Conservation (phyloP, 768 basidiomycete genomes). For the Sporobolomyces phaffii region DNA sequence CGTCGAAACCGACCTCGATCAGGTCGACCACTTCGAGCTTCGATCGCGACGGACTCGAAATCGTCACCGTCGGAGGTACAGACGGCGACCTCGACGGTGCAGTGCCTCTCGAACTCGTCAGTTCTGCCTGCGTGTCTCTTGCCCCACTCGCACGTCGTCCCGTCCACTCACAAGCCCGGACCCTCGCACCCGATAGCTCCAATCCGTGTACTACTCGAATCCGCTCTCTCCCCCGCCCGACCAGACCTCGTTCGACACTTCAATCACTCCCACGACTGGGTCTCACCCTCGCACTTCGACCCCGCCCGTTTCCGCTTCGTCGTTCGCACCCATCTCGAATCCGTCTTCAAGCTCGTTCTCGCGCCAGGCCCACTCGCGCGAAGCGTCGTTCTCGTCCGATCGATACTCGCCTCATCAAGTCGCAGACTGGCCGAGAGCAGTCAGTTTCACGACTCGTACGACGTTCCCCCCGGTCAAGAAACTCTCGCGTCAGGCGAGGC, state of each 20-base stretch:
- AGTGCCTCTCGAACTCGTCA: constrained; percentile 81
- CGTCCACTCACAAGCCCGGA: too few species aligned
- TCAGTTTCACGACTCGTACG: constrained; percentile 78
- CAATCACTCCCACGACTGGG: constrained; percentile 42
- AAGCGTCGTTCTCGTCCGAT: constrained; percentile 80
- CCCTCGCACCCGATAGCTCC: constrained; percentile 28
- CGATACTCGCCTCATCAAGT: constrained; percentile 52
- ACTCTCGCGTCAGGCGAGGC: constrained; percentile 67
- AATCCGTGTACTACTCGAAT: constrained; percentile 31
- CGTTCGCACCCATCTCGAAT: constrained; percentile 34
- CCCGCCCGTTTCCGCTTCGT: constrained; percentile 53
- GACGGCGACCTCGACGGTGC: constrained; percentile 49
- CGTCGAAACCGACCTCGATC: constrained; percentile 9
- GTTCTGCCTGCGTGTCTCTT: too few species aligned
- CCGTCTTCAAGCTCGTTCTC: background rate
- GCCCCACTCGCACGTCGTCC: too few species aligned
- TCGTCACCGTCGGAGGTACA: constrained; percentile 66
- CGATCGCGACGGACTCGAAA: constrained; percentile 69
- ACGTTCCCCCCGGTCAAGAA: constrained; percentile 90
- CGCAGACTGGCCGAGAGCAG: constrained; percentile 17
- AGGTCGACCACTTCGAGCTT: constrained; percentile 47
- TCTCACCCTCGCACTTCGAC: background rate
- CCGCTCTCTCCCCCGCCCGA: constrained; percentile 35
- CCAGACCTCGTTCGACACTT: constrained; percentile 47
- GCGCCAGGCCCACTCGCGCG: constrained; percentile 48